These are phyloP conservation scores for Populus trichocarpa DNA, from an alignment of 441 rosid genomes.

Conservation along the genomic window DNA sequence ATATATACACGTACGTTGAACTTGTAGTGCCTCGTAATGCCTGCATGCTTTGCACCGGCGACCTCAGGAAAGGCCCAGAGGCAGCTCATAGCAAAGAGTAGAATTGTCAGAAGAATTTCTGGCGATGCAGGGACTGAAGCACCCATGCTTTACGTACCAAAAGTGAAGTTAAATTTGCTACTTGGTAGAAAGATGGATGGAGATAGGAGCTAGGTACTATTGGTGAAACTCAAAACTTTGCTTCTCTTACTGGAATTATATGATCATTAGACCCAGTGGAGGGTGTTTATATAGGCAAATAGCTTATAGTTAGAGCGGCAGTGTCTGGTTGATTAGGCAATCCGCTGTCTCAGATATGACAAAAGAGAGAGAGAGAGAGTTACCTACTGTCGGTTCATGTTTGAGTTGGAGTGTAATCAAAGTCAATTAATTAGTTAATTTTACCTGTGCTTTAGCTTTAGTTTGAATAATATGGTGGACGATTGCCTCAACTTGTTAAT, in stretches of 20 bases:
- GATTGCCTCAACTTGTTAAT: neutral
- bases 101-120: conserved; percentile 16
- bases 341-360: neutral
- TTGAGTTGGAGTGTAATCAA: conserved; percentile 35
- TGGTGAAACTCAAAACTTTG: neutral
- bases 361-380: conserved; percentile 4
- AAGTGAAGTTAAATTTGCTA: neutral
- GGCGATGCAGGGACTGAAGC: conserved; percentile 15
- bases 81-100: conserved; percentile 24
- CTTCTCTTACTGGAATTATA: neutral
- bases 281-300: conserved; percentile 26
- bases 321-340: conserved; percentile 23
- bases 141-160: conserved; percentile 15
- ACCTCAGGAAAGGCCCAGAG: conserved; percentile 26
- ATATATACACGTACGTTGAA: conserved; percentile 35
- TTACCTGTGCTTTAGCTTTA: neutral
- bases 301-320: neutral
- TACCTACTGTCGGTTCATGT: conserved; percentile 19
- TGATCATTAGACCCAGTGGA: neutral
- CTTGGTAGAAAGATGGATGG: neutral
- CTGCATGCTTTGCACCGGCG: conserved; percentile 17
- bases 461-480: neutral
- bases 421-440: conserved; percentile 23
- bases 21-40: conserved; percentile 43
- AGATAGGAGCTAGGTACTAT: neutral